A percentile compares a stretch with the other conserved stretches of the same genome.
phyloP scores from a whole-genome alignment of 2,329 filamentous ascomycete species.

The Diaporthe ampelina region DNA sequence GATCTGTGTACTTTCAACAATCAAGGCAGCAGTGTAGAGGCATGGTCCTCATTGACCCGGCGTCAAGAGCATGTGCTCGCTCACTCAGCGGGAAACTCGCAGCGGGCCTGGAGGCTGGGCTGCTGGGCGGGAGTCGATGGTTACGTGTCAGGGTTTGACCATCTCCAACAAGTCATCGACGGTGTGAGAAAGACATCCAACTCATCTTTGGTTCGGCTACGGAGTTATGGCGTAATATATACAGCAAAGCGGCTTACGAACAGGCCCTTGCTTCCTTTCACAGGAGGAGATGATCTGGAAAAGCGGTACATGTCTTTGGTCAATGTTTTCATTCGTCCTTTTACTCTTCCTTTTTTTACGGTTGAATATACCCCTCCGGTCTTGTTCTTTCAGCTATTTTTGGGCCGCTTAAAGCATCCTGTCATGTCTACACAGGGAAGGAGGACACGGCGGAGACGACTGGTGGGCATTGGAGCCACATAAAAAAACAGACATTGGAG shows the following conservation, averaged over 20 bases:
- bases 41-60: background rate
- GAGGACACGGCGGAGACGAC: background rate
- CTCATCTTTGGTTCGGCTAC: slow-evolving; percentile 11
- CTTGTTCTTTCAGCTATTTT: slow-evolving; percentile 8
- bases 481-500: slow-evolving; percentile 13
- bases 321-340: too few relatives aligned
- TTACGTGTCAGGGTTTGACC: slow-evolving; percentile 4
- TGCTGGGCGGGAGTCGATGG: background rate
- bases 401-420: background rate
- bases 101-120: slow-evolving; percentile 14
- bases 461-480: slow-evolving; percentile 10
- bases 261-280: background rate
- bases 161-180: background rate
- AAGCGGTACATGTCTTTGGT: slow-evolving; percentile 1
- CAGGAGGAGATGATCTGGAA: background rate
- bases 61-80: slow-evolving; percentile 1
- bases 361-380: slow-evolving; percentile 34
- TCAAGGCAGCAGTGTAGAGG: slow-evolving; percentile 16
- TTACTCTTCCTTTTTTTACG: background rate
- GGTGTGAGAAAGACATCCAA: slow-evolving; percentile 4
- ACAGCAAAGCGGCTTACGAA: slow-evolving; percentile 19
- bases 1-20: background rate
- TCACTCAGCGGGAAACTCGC: background rate
- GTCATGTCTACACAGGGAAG: slow-evolving; percentile 24
- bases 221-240: slow-evolving; percentile 22